Evolutionary conservation across 1,139 yeast species (phyloP), one percentile per base, ranked within the genome.

Genomic region (Pichia sp.): DNA sequence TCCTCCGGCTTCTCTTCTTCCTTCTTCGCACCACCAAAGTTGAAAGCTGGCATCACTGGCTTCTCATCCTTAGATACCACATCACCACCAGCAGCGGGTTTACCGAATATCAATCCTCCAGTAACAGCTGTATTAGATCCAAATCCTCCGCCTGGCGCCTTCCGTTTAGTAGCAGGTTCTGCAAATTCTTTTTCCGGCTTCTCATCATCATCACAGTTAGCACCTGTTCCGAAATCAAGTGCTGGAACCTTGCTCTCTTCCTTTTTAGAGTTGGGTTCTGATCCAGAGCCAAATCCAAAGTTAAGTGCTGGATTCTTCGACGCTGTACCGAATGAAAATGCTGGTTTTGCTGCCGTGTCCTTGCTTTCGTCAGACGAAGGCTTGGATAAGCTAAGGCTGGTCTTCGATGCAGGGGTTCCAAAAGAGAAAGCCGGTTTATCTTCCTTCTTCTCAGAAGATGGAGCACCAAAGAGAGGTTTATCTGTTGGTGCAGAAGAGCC

Each of bases 401-500:
- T n/a, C n/a, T n/a, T n/a, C n/a, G 15, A 8, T 10, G 8, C 11
- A 18, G 31, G 23, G 14, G 31, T 13, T 2, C 41, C 41, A 29
- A 41, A 33, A 1, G 39, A 22, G 27, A 35, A 39, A 13, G 34
- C 34, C 16, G 42, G 37, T 22, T 41, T 28, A 7, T 31, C 27
- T 15, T 35, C 12, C 9, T n/a, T n/a, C n/a, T 29, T 33, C 11
- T 33, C 22, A 12, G 16, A n/a, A 14, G 29, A 13, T 11, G 38
- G 21, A 3, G 29, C 14, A 17, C 37, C 32, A 18, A 39, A 31
- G 9, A 26, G 6, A 12, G 33, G 28, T 15, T 25, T 29, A 16
- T 33, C 26, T 8, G 27, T 16, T 14, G 44, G 32, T 13, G 27
- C 16, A 5, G 16, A 8, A 16, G 21, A 2, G 12, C 33, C 28